Percentiles rank a stretch among this genome's conserved stretches.
Evolutionary conservation across 495 filamentous ascomycete species (phyloP).

Genomic region (Penicillium lagena): DNA sequence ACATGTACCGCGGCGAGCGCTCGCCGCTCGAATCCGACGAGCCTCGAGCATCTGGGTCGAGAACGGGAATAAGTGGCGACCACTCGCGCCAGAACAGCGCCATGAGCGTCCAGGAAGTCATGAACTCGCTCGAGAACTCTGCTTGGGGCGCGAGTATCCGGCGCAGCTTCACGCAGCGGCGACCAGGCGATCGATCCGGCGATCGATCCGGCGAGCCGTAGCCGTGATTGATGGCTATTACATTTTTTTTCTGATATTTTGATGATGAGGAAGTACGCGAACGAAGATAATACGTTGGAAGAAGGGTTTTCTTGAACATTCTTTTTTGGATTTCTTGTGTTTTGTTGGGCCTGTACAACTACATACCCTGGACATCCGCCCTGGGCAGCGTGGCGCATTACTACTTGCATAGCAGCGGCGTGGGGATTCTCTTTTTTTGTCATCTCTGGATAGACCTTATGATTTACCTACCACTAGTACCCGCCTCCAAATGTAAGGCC

Average conservation of each 20-base stretch:
- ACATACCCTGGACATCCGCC: no score
- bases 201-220: conserved; percentile 13
- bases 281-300: no score
- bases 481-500: no score
- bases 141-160: conserved; percentile 91
- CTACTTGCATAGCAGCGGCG: conserved; percentile 25
- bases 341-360: no score
- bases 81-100: conserved; percentile 50
- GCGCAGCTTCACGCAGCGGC: conserved; percentile 75
- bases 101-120: conserved; percentile 71
- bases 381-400: no score
- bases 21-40: conserved; percentile 23
- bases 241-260: conserved; percentile 5
- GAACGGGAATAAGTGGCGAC: not conserved
- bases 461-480: no score
- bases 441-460: no score
- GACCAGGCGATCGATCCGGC: conserved; percentile 31
- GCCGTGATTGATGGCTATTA: not conserved
- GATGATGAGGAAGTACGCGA: not conserved
- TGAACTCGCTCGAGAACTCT: conserved; percentile 76
- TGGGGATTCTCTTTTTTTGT: not conserved
- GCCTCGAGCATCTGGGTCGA: conserved; percentile 5
- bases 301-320: conserved; percentile 13
- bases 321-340: conserved; percentile 6
- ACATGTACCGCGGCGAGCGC: conserved; percentile 21